phyloP scores from a whole-genome alignment of 805 yeast species.

The Yarrowia sp. region DNA sequence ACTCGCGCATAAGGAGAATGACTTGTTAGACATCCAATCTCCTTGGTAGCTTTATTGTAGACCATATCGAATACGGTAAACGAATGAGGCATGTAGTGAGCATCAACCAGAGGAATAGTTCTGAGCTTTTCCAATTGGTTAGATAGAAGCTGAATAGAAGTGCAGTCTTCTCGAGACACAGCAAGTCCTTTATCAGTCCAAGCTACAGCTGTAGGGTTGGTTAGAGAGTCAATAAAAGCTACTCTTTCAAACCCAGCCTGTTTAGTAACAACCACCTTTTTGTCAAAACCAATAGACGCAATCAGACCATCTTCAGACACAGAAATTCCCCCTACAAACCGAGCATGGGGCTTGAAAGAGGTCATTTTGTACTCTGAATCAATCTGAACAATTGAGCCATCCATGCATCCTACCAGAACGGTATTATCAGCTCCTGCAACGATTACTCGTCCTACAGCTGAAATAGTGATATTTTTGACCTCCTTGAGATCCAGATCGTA shows the following conservation, averaged over 20 bases:
- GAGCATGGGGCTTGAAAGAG: conserved; percentile 8
- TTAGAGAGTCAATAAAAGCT: neutral
- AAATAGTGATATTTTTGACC: neutral
- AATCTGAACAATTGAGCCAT: neutral
- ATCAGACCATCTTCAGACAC: conserved; percentile 5
- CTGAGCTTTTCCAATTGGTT: neutral
- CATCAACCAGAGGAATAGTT: conserved; percentile 15
- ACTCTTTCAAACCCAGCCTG: neutral
- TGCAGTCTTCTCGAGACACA: conserved; percentile 16
- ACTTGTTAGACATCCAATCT: conserved; percentile 2
- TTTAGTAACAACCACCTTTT: conserved; percentile 3
- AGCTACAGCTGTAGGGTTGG: conserved; percentile 8
- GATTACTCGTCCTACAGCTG: conserved; percentile 9
- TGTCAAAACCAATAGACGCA: conserved; percentile 15
- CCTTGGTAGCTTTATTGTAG: neutral
- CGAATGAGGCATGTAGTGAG: conserved; percentile 9
- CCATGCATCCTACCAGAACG: conserved; percentile 10
- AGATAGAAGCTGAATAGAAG: neutral
- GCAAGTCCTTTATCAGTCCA: conserved; percentile 8
- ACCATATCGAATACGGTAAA: conserved; percentile 23
- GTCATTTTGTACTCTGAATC: neutral
- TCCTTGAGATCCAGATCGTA: neutral
- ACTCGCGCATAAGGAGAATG: conserved; percentile 18
- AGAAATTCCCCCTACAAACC: conserved; percentile 8
- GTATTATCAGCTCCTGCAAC: neutral